A percentile compares a stretch with the other conserved stretches of the same genome.
phyloP scores from a whole-genome alignment of 257 asterid genomes.

The Perilla frutescens region DNA sequence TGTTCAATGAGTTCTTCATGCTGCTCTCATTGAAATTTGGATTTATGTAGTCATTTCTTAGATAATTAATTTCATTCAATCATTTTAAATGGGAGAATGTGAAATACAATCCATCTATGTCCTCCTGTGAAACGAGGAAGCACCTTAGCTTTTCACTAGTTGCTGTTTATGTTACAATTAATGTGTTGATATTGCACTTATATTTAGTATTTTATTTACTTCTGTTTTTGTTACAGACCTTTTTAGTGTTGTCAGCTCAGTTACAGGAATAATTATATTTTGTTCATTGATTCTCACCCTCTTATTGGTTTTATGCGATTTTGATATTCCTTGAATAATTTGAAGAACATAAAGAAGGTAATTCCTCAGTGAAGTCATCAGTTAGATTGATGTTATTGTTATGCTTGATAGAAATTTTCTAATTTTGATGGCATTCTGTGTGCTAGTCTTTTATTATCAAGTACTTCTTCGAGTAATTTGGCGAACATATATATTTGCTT shows the following conservation, averaged over 20 bases:
- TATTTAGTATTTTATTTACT: not conserved
- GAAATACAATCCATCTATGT: not conserved
- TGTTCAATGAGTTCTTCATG: constrained; percentile 24
- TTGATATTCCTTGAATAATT: not conserved
- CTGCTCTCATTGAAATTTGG: constrained; percentile 21
- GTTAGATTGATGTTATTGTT: not conserved
- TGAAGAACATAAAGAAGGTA: not conserved
- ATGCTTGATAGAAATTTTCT: not conserved
- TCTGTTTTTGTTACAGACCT: not conserved
- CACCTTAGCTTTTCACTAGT: not conserved
- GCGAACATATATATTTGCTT: constrained; percentile 4
- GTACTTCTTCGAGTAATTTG: constrained; percentile 22
- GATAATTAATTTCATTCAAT: constrained; percentile 21
- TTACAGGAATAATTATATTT: not conserved
- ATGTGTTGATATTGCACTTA: constrained; percentile 6
- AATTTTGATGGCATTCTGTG: too few species aligned
- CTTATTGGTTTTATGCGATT: not conserved
- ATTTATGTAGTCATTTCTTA: constrained; percentile 1
- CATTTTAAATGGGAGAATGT: constrained; percentile 6
- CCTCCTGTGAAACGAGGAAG: constrained; percentile 1
- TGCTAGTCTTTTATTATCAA: constrained; percentile 4
- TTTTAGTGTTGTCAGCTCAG: constrained; percentile 15
- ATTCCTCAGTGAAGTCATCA: constrained; percentile 17
- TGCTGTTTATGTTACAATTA: not conserved
- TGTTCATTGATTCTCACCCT: not conserved